These are phyloP conservation scores for Cyclotella choctawhatcheeana DNA, from an alignment of 108 stramenopile species.

Conservation along the genomic window DNA sequence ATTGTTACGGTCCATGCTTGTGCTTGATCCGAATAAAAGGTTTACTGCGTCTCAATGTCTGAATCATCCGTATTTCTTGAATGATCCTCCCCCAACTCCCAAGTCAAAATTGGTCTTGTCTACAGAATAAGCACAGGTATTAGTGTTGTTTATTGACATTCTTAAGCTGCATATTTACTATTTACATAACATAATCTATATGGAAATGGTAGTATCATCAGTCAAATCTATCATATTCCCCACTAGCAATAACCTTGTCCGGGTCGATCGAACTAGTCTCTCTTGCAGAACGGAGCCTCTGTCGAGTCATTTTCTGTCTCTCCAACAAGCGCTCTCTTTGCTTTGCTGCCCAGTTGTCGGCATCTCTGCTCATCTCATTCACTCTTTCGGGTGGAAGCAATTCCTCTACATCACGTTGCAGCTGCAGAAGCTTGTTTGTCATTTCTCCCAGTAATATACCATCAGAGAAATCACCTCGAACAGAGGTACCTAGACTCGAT, in stretches of 20 bases:
- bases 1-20: slow-evolving; percentile 78
- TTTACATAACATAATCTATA: too few species aligned
- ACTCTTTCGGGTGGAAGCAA: slow-evolving; percentile 86
- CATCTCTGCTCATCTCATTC: slow-evolving; percentile 72
- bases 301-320: slow-evolving; percentile 61
- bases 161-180: too few species aligned
- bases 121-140: slow-evolving; percentile 13
- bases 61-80: slow-evolving; percentile 88
- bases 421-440: slow-evolving; percentile 85
- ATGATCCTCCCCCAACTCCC: slow-evolving; percentile 88
- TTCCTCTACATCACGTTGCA: slow-evolving; percentile 77
- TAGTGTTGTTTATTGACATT: too few species aligned
- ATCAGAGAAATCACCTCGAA: slow-evolving; percentile 73
- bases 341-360: slow-evolving; percentile 86
- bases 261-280: slow-evolving; percentile 40
- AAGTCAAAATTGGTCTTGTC: slow-evolving; percentile 78
- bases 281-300: slow-evolving; percentile 61
- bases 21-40: slow-evolving; percentile 87
- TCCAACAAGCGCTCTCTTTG: slow-evolving; percentile 71
- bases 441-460: slow-evolving; percentile 69
- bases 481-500: slow-evolving; percentile 75
- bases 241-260: slow-evolving; percentile 36
- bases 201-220: too few species aligned
- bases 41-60: slow-evolving; percentile 82
- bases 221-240: slow-evolving; percentile 49